phyloP scores from a whole-genome alignment of 441 rosid genomes.

The Eruca vesicaria region DNA sequence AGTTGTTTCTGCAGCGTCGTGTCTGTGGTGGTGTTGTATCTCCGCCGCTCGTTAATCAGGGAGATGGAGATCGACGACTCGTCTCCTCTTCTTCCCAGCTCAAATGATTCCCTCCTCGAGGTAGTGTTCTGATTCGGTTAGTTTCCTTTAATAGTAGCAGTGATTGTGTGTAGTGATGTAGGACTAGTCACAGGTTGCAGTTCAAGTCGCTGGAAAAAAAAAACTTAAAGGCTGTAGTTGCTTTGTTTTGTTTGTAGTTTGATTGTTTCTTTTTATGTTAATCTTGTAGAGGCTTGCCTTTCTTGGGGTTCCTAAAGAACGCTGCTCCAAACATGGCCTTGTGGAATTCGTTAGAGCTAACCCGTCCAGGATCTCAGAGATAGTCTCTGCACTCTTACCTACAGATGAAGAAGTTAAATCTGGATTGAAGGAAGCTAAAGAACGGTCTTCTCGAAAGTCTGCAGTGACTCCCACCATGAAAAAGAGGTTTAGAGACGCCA shows the following conservation, averaged over 20 bases:
- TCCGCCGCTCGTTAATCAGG: constrained; percentile 18
- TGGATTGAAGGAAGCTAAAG: constrained; percentile 40
- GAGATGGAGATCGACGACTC: constrained; percentile 88
- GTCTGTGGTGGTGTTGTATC: constrained; percentile 11
- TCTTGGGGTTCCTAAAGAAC: constrained; percentile 61
- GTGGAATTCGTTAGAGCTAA: constrained; percentile 54
- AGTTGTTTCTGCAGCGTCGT: constrained; percentile 37
- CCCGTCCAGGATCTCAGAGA: constrained; percentile 38
- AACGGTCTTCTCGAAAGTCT: constrained; percentile 38
- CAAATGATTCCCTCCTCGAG: constrained; percentile 47
- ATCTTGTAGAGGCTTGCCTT: constrained; percentile 62
- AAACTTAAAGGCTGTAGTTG: no score
- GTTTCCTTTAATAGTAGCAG: not conserved
- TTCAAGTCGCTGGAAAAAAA: no score
- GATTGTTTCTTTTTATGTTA: constrained; percentile 7
- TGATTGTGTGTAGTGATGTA: not conserved
- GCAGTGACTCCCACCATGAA: constrained; percentile 32
- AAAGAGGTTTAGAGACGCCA: constrained; percentile 51
- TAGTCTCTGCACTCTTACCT: constrained; percentile 70
- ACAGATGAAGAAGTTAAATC: constrained; percentile 64
- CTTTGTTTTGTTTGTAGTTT: not conserved
- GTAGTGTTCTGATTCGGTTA: constrained; percentile 3
- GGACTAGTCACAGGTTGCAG: no score
- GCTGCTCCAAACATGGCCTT: constrained; percentile 47
- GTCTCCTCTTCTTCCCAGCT: constrained; percentile 28